These are phyloP conservation scores for Cymbopogon flexuosus DNA, from an alignment of 202 grass and related monocot genomes.

Conservation along the genomic window DNA sequence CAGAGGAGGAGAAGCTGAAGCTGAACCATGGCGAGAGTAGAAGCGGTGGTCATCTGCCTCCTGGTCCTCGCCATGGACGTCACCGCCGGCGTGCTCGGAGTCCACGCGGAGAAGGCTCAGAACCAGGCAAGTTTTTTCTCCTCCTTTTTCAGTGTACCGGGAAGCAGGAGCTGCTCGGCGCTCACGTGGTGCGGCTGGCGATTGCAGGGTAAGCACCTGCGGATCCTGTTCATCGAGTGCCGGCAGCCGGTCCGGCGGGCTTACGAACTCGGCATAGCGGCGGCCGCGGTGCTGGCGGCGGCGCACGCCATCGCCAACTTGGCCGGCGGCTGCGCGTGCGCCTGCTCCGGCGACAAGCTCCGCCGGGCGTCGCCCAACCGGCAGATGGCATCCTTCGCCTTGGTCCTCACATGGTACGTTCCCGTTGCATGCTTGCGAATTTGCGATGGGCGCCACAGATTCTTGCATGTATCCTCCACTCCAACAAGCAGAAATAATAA, in stretches of 20 bases:
- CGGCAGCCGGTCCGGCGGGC: constrained; percentile 65
- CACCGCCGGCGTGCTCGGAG: constrained; percentile 63
- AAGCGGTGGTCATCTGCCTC: constrained; percentile 58
- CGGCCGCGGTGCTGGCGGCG: constrained; percentile 54
- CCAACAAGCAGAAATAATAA: too few species aligned
- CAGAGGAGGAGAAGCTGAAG: not conserved
- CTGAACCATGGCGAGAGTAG: constrained; percentile 57
- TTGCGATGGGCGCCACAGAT: not conserved
- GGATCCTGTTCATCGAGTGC: constrained; percentile 66
- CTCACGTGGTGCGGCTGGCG: not conserved
- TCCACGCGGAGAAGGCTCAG: constrained; percentile 75
- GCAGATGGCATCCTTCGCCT: constrained; percentile 44
- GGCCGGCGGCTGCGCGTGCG: constrained; percentile 60
- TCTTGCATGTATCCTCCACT: not conserved
- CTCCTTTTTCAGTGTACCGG: not conserved
- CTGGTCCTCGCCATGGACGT: constrained; percentile 75
- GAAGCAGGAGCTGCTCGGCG: not conserved
- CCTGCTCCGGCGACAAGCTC: constrained; percentile 41
- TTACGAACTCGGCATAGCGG: constrained; percentile 70
- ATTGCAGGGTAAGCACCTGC: constrained; percentile 49
- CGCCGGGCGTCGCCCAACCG: constrained; percentile 40
- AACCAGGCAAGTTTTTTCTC: constrained; percentile 47
- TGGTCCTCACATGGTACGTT: constrained; percentile 62
- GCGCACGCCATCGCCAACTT: constrained; percentile 63
- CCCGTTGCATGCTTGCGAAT: not conserved